A percentile compares a stretch with the other conserved stretches of the same genome.
These are phyloP conservation scores for Tricholoma terreum DNA, from an alignment of 768 basidiomycete genomes.

Conservation along the genomic window DNA sequence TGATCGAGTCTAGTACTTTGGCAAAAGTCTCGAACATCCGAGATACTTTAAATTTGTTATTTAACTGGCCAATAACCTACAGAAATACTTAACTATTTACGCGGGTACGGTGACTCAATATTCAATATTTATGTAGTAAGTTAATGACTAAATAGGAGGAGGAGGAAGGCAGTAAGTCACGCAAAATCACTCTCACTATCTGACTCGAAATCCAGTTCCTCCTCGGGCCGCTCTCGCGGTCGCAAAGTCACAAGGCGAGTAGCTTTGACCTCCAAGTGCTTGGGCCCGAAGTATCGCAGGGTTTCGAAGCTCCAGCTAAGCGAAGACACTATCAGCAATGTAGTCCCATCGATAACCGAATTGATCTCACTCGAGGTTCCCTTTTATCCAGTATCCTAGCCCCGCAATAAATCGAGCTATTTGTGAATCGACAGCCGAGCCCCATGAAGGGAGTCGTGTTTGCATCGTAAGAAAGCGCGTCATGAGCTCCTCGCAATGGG, in stretches of 20 bases:
- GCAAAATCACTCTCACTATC: constrained; percentile 33
- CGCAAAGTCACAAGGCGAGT: constrained; percentile 44
- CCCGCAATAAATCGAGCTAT: constrained; percentile 53
- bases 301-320: constrained; percentile 67
- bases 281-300: constrained; percentile 62
- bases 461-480: constrained; percentile 46
- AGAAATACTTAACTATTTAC: neutral
- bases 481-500: constrained; percentile 48
- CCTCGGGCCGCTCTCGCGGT: constrained; percentile 35
- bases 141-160: constrained; percentile 1
- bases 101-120: neutral
- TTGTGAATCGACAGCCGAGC: constrained; percentile 44
- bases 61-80: neutral
- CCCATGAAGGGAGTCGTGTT: constrained; percentile 46
- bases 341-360: constrained; percentile 1
- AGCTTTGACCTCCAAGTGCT: constrained; percentile 48
- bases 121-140: constrained; percentile 4
- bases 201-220: constrained; percentile 32
- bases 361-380: constrained; percentile 50
- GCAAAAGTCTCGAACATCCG: too few relatives aligned
- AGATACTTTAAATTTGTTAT: neutral
- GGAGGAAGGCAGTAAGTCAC: neutral
- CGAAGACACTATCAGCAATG: constrained; percentile 14
- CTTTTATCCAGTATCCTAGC: constrained; percentile 57
- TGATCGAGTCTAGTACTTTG: neutral